Conservation (phyloP, 805 yeast species). For the Schwanniomyces polymorphus region DNA sequence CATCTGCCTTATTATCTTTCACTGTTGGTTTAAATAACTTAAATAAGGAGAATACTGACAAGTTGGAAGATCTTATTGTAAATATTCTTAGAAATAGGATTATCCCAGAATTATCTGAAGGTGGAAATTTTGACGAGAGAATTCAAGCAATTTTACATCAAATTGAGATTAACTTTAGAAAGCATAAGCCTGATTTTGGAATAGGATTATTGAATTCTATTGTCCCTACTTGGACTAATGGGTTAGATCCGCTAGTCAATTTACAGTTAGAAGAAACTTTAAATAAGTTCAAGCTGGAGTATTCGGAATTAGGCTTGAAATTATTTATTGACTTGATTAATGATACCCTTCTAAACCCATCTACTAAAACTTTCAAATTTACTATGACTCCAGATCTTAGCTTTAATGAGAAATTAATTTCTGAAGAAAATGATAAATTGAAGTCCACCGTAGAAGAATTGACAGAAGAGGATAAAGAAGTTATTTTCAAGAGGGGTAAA, state of each 20-base stretch:
- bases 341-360: slow-evolving; percentile 46
- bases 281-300: slow-evolving; percentile 60
- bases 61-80: slow-evolving; percentile 48
- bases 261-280: slow-evolving; percentile 67
- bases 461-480: slow-evolving; percentile 53
- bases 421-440: slow-evolving; percentile 60
- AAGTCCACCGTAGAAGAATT: slow-evolving; percentile 41
- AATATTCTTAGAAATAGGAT: slow-evolving; percentile 46
- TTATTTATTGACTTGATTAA: slow-evolving; percentile 63
- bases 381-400: slow-evolving; percentile 69
- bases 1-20: slow-evolving; percentile 73
- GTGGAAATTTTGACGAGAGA: slow-evolving; percentile 33
- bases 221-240: slow-evolving; percentile 85
- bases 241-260: slow-evolving; percentile 69
- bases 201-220: slow-evolving; percentile 69
- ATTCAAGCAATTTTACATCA: slow-evolving; percentile 90
- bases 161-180: slow-evolving; percentile 77
- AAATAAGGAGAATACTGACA: slow-evolving; percentile 42
- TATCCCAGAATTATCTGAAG: slow-evolving; percentile 26
- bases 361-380: slow-evolving; percentile 62
- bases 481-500: slow-evolving; percentile 61
- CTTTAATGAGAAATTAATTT: slow-evolving; percentile 49
- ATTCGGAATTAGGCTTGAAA: slow-evolving; percentile 44
- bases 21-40: slow-evolving; percentile 87
- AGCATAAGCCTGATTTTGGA: slow-evolving; percentile 90